These are phyloP conservation scores for Myxozyma geophila DNA, from an alignment of 805 yeast species.

Conservation along the genomic window DNA sequence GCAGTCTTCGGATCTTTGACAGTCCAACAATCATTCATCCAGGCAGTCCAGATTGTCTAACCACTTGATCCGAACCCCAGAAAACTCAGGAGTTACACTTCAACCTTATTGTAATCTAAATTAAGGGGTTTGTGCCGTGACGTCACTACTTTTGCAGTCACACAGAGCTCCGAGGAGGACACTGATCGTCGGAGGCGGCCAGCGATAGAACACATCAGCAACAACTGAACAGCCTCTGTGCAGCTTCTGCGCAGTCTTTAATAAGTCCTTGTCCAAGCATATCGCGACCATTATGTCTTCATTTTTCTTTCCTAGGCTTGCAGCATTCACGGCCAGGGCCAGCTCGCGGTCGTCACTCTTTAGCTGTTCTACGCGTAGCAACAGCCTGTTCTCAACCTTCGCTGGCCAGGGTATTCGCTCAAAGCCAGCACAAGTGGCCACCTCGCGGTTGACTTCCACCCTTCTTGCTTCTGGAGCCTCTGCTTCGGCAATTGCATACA, in stretches of 20 bases:
- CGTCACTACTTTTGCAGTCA: background rate
- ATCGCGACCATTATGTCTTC: background rate
- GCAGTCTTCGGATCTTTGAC: no score
- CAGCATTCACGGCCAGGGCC: background rate
- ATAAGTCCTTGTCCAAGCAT: no score
- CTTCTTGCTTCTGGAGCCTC: background rate
- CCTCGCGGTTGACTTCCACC: background rate
- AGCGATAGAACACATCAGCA: no score
- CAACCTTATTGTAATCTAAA: background rate
- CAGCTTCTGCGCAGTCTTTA: no score
- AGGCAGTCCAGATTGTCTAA: no score
- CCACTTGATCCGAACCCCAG: background rate
- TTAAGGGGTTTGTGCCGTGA: background rate
- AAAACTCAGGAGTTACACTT: background rate
- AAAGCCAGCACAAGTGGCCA: background rate
- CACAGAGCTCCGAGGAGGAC: background rate
- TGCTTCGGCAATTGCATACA: conserved; percentile 5
- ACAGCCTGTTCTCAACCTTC: background rate
- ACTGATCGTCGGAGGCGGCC: no score
- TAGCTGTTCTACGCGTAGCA: background rate
- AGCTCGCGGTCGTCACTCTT: background rate
- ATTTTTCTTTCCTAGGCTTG: background rate
- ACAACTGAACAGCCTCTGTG: no score
- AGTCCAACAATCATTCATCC: no score
- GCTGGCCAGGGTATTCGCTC: background rate